Evolutionary conservation across 2,329 filamentous ascomycete genomes (phyloP).

Genomic region (Cercospora sp.): DNA sequence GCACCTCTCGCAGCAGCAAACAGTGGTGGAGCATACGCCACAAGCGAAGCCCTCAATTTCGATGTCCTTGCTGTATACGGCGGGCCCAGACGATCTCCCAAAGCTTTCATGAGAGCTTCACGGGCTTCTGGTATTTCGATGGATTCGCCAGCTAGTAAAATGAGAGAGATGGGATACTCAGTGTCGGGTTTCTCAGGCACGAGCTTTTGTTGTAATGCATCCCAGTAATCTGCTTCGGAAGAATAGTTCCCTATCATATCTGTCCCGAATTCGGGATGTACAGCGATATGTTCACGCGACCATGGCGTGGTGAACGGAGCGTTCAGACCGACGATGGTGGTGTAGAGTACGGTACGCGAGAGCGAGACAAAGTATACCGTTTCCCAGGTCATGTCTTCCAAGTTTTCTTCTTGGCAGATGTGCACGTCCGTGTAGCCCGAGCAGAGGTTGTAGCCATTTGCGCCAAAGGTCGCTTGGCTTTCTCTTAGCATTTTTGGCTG

Average conservation of each 20-base stretch:
- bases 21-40: background rate
- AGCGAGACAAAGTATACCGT: background rate
- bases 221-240: background rate
- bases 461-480: background rate
- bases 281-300: background rate
- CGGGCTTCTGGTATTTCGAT: background rate
- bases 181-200: background rate
- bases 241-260: background rate
- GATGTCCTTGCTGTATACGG: background rate
- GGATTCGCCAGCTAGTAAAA: background rate
- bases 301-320: background rate
- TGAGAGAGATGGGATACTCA: background rate
- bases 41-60: background rate
- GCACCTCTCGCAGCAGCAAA: background rate
- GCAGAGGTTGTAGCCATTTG: background rate
- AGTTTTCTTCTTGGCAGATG: background rate
- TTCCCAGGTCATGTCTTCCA: background rate
- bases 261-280: background rate
- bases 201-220: background rate
- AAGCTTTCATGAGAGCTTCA: background rate
- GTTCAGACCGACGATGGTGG: too few relatives aligned
- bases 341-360: background rate
- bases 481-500: background rate
- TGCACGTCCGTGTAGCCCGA: too few relatives aligned
- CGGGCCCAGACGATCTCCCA: background rate